phyloP scores from a whole-genome alignment of 768 basidiomycete genomes.

The Naganishia kalamii region DNA sequence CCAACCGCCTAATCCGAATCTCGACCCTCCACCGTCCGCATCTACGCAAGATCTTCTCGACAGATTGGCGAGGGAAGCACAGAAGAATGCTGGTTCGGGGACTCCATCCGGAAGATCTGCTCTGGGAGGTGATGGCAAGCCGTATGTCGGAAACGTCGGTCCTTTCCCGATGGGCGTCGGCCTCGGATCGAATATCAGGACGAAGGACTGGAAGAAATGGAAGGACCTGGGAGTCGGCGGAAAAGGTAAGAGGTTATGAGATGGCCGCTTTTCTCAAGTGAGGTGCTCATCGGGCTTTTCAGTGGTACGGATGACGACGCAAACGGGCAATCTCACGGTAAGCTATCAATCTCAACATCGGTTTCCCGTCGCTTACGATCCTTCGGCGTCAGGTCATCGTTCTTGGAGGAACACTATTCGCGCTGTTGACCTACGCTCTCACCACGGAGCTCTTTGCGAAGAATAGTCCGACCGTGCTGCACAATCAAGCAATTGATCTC shows the following conservation, averaged over 20 bases:
- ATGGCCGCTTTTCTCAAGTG: no score
- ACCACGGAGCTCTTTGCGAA: constrained; percentile 45
- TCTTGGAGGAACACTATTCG: constrained; percentile 41
- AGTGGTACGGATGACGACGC: constrained; percentile 41
- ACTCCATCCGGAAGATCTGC: background rate
- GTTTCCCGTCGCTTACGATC: background rate
- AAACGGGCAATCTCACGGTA: constrained; percentile 42
- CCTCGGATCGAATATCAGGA: constrained; percentile 29
- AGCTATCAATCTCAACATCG: background rate
- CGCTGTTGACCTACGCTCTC: constrained; percentile 39
- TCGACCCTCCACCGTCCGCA: constrained; percentile 3
- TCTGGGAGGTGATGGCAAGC: background rate
- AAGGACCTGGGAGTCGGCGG: constrained; percentile 39
- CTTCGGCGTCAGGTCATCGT: constrained; percentile 33
- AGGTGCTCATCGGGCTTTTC: no score
- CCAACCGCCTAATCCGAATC: background rate
- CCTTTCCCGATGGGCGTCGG: constrained; percentile 46
- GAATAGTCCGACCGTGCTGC: constrained; percentile 45
- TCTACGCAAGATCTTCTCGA: constrained; percentile 1
- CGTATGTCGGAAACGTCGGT: constrained; percentile 17
- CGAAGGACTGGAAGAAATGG: constrained; percentile 42
- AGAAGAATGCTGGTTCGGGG: background rate
- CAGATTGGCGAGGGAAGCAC: background rate
- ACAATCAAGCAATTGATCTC: constrained; percentile 42
- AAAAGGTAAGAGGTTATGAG: constrained; percentile 29